Percentiles rank a stretch among this genome's conserved stretches.
Evolutionary conservation across 2,329 filamentous ascomycete genomes (phyloP).

Genomic region (Thelonectria blattea): DNA sequence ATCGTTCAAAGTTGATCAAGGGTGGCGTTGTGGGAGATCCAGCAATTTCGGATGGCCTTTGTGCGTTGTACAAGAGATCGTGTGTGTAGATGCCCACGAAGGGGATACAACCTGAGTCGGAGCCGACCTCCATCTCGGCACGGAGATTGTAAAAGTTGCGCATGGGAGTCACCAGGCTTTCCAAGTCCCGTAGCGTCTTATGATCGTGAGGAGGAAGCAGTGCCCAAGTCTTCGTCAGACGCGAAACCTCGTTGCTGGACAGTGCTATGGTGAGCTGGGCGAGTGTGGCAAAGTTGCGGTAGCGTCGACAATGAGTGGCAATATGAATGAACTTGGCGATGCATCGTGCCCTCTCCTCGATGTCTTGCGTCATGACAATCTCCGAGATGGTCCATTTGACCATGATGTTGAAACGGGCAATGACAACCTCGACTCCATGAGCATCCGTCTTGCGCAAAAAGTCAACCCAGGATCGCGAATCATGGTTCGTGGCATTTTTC

Average conservation of each 20-base stretch:
- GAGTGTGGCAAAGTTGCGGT: constrained; percentile 84
- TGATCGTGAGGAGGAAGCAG: constrained; percentile 70
- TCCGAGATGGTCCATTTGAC: constrained; percentile 87
- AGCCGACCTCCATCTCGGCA: constrained; percentile 76
- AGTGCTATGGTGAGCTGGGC: constrained; percentile 81
- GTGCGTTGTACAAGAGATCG: constrained; percentile 81
- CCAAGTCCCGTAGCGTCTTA: constrained; percentile 70
- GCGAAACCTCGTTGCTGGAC: constrained; percentile 73
- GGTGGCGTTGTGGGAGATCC: constrained; percentile 69
- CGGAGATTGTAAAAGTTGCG: constrained; percentile 80
- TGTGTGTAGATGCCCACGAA: constrained; percentile 87
- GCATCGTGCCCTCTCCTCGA: constrained; percentile 75
- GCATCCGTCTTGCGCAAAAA: constrained; percentile 76
- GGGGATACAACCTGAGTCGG: constrained; percentile 77
- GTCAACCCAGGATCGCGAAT: constrained; percentile 80
- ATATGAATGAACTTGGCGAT: constrained; percentile 86
- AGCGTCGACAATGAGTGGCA: constrained; percentile 73
- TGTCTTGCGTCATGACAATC: constrained; percentile 73
- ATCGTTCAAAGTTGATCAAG: constrained; percentile 83
- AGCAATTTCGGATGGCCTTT: constrained; percentile 77
- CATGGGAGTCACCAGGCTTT: constrained; percentile 75
- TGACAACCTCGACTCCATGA: constrained; percentile 80
- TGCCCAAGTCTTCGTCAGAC: constrained; percentile 73
- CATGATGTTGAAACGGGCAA: constrained; percentile 86
- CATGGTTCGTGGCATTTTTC: constrained; percentile 70